Evolutionary conservation across 805 yeast species (phyloP), one percentile per base, ranked within the genome.

Genomic region (Alloascoidea africana): DNA sequence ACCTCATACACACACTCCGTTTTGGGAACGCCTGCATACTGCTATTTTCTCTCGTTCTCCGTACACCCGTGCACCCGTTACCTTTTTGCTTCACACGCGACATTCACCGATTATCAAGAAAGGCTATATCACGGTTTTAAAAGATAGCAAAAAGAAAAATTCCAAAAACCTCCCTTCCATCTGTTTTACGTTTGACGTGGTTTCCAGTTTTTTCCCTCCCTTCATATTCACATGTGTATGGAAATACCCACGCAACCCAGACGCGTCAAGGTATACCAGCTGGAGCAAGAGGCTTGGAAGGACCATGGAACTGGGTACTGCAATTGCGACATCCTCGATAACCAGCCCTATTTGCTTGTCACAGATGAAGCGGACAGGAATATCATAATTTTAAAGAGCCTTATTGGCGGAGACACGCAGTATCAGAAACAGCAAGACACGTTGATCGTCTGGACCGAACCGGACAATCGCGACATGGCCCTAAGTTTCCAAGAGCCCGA

Each of bases 371-470:
- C 67, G 18, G 66, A 77, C 41, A 61, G 73, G 4, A 59, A 64
- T 2, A 74, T 76, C 18, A 59, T 73, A 6, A 59, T 89, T 16
- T 58, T 89, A 32, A 68, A 70, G 48, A 72, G 87, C 3, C 65
- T 55, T 41, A 63, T 89, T n/a, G 76, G 71, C 47, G 93, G 93
- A 0, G 58, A 70, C 18, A 77, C 76, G 2, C 93, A 82, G 46
- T 89, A 82, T 53, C 96, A 89, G 53, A 70, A 94, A 50, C 97
- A 91, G 51, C 95, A 86, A 51, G 96, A 86, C 41, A 86, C 96
- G 0, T 62, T 89, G 36, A 84, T 89, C 5, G 95, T 89, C 15
- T 89, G 97, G 97, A 81, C 93, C 5, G 95, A 84, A 50, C 49
- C 59, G 2, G 65, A 68, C 14, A 74, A 78, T 4, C 46, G 46